These are phyloP conservation scores for Taiozyma sp. DNA, from an alignment of 1,139 yeast genomes.

Conservation along the genomic window DNA sequence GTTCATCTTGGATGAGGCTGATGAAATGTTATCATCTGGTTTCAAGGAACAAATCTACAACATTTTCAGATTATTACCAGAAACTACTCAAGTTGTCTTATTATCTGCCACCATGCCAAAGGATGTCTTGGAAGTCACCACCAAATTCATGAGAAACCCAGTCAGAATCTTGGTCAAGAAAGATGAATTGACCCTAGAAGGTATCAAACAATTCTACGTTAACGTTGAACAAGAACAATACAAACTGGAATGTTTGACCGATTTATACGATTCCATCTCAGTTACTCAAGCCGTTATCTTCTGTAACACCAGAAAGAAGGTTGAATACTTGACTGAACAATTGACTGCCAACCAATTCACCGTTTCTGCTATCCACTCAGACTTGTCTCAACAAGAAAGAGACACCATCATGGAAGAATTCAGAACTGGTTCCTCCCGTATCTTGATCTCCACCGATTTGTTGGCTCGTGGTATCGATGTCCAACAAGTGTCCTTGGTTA, in stretches of 20 bases:
- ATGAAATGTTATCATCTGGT: constrained; percentile 95
- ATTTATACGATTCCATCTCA: constrained; percentile 94
- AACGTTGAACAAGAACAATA: constrained; percentile 89
- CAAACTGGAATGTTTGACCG: constrained; percentile 95
- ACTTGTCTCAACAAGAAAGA: constrained; percentile 94
- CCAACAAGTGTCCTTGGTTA: constrained; percentile 97
- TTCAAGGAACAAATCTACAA: constrained; percentile 98
- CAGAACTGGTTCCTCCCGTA: constrained; percentile 98
- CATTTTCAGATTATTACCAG: constrained; percentile 91
- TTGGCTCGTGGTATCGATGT: constrained; percentile 99
- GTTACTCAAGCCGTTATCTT: constrained; percentile 98
- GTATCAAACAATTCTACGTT: constrained; percentile 94
- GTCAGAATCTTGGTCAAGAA: constrained; percentile 95
- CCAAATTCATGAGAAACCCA: constrained; percentile 96
- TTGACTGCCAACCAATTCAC: constrained; percentile 87
- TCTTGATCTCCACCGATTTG: constrained; percentile 93
- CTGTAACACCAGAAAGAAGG: constrained; percentile 99
- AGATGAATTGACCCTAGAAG: constrained; percentile 97
- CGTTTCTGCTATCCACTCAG: constrained; percentile 97
- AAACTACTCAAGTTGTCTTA: constrained; percentile 92
- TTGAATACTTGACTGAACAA: constrained; percentile 86
- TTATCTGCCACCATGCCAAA: constrained; percentile 98
- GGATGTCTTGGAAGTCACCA: constrained; percentile 94
- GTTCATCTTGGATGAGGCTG: constrained; percentile 99
- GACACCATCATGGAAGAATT: constrained; percentile 98